Conservation (phyloP, 495 filamentous ascomycete species). For the Cryomyces antarcticus region DNA sequence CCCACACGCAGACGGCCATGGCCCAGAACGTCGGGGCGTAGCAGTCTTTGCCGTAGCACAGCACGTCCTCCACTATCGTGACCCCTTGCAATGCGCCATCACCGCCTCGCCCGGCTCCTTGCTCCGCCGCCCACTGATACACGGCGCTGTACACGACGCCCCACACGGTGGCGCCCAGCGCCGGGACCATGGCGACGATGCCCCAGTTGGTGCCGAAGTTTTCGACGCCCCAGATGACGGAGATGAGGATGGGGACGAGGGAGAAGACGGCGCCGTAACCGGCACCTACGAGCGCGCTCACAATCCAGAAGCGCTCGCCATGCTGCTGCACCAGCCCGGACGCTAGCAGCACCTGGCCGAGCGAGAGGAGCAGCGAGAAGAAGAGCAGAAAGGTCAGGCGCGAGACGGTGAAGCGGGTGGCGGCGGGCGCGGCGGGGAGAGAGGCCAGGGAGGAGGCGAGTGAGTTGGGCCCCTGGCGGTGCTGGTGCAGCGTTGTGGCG, state of each 20-base stretch:
- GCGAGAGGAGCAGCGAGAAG: conserved; percentile 52
- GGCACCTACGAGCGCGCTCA: conserved; percentile 61
- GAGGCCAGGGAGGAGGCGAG: conserved; percentile 14
- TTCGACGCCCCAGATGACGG: conserved; percentile 90
- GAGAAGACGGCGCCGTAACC: conserved; percentile 87
- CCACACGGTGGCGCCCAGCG: conserved; percentile 67
- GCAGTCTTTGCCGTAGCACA: conserved; percentile 59
- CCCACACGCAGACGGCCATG: conserved; percentile 54
- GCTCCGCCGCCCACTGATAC: conserved; percentile 36
- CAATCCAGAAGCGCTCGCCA: conserved; percentile 52
- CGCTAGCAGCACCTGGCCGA: conserved; percentile 57
- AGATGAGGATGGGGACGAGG: conserved; percentile 74
- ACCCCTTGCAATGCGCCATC: conserved; percentile 9
- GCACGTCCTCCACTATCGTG: conserved; percentile 20
- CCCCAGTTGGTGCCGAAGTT: conserved; percentile 99
- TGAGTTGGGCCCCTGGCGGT: conserved; percentile 15
- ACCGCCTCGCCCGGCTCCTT: conserved; percentile 9
- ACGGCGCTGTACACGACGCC: conserved; percentile 60
- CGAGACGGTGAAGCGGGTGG: conserved; percentile 37
- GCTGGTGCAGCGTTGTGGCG: conserved; percentile 17
- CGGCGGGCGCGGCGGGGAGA: conserved; percentile 11
- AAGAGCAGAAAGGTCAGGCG: conserved; percentile 60
- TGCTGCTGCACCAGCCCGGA: conserved; percentile 46
- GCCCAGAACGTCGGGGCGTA: conserved; percentile 65
- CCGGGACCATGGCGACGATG: conserved; percentile 78